Conservation (phyloP, 139 green algal species). For the Marvania coccoides region DNA sequence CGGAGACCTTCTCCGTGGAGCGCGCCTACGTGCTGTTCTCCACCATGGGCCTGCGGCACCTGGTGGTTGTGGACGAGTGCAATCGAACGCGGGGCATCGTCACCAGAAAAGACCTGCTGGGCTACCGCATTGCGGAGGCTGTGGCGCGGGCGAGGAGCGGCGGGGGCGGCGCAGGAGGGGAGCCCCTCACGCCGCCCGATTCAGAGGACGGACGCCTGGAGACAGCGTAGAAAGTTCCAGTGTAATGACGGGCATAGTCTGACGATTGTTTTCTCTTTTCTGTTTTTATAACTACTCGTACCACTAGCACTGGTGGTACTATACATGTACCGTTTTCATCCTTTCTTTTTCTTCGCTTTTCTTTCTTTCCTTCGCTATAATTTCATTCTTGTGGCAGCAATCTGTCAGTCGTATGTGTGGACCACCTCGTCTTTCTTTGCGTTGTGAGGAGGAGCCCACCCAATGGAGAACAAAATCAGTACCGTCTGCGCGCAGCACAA, state of each 20-base stretch:
- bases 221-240: not conserved
- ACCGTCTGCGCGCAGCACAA: too few relatives aligned
- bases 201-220: not conserved
- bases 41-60: constrained; percentile 73
- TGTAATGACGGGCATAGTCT: not conserved
- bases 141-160: constrained; percentile 4
- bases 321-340: too few relatives aligned
- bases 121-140: constrained; percentile 58
- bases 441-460: too few relatives aligned
- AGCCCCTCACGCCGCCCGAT: not conserved
- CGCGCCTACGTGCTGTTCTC: constrained; percentile 76
- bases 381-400: too few relatives aligned
- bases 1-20: constrained; percentile 66
- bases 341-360: not conserved
- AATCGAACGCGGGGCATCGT: constrained; percentile 72
- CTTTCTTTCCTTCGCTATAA: too few relatives aligned
- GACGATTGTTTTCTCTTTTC: not conserved
- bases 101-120: constrained; percentile 76
- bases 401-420: too few relatives aligned
- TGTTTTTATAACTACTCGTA: constrained; percentile 1
- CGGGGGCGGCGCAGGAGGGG: not conserved
- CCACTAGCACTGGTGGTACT: not conserved
- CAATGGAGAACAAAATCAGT: too few relatives aligned
- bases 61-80: constrained; percentile 64
- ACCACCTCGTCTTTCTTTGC: too few relatives aligned